A percentile compares a stretch with the other conserved stretches of the same genome.
phyloP scores from a whole-genome alignment of 805 yeast genomes.

The Metschnikowia bowlesiae region DNA sequence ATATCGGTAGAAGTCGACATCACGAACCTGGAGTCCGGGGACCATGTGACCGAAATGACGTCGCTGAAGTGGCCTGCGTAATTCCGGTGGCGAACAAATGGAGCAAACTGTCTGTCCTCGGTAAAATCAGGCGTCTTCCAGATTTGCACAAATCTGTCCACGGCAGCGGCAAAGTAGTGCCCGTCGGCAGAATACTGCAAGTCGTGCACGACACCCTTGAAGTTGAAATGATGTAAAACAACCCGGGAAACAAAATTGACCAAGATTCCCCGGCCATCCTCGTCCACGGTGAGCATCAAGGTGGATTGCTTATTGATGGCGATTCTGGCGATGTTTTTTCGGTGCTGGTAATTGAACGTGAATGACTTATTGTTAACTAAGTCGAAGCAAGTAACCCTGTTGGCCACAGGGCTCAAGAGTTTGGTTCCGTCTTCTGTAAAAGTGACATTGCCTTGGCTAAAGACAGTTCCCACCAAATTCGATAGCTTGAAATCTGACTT shows the following conservation, averaged over 20 bases:
- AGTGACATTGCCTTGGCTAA: slow-evolving; percentile 83
- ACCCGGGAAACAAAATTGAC: slow-evolving; percentile 80
- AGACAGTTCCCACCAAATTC: slow-evolving; percentile 90
- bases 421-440: slow-evolving; percentile 84
- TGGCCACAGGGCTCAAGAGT: slow-evolving; percentile 89
- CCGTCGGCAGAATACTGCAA: slow-evolving; percentile 89
- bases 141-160: slow-evolving; percentile 77
- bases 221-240: slow-evolving; percentile 90
- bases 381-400: slow-evolving; percentile 85
- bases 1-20: slow-evolving; percentile 85
- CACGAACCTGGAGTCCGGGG: slow-evolving; percentile 83
- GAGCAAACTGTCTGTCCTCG: slow-evolving; percentile 92
- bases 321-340: slow-evolving; percentile 72
- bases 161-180: slow-evolving; percentile 76
- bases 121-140: slow-evolving; percentile 85
- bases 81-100: slow-evolving; percentile 84
- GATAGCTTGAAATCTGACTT: slow-evolving; percentile 86
- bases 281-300: slow-evolving; percentile 76
- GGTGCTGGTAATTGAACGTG: slow-evolving; percentile 89
- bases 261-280: slow-evolving; percentile 87
- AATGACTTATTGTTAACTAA: slow-evolving; percentile 76
- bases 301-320: slow-evolving; percentile 84
- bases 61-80: slow-evolving; percentile 93
- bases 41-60: slow-evolving; percentile 78
- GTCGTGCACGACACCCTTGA: slow-evolving; percentile 71